Conservation (phyloP, 352 stramenopile species). For the Globisporangium barbulae region DNA sequence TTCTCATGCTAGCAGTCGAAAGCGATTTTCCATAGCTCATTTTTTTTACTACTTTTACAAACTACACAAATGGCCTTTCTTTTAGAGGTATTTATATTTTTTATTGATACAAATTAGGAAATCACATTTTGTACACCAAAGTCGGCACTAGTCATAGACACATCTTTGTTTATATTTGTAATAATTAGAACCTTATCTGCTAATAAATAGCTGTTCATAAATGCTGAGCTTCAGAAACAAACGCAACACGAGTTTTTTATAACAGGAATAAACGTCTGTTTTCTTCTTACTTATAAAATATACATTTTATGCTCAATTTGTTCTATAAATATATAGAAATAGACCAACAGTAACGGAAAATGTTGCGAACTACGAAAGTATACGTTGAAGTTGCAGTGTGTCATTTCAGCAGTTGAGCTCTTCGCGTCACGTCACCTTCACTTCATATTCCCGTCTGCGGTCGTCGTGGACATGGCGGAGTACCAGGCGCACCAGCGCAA, state of each 20-base stretch:
- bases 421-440: neutral
- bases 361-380: neutral
- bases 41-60: neutral
- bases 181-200: no score
- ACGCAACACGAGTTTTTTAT: no score
- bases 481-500: constrained; percentile 63
- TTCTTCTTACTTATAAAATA: no score
- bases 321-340: neutral
- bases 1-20: neutral
- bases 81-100: no score
- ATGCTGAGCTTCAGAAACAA: no score
- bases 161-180: no score
- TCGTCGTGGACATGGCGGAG: constrained; percentile 24
- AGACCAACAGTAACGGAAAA: neutral
- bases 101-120: no score
- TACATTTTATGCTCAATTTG: no score
- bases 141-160: no score
- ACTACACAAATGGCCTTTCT: neutral
- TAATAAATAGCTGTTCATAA: no score
- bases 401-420: constrained; percentile 7
- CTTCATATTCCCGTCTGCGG: constrained; percentile 28
- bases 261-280: no score
- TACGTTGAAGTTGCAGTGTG: neutral
- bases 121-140: no score
- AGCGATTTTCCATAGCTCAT: neutral